These are phyloP conservation scores for Saccharomyces hybrid DNA, from an alignment of 1,139 yeast genomes.

Conservation along the genomic window DNA sequence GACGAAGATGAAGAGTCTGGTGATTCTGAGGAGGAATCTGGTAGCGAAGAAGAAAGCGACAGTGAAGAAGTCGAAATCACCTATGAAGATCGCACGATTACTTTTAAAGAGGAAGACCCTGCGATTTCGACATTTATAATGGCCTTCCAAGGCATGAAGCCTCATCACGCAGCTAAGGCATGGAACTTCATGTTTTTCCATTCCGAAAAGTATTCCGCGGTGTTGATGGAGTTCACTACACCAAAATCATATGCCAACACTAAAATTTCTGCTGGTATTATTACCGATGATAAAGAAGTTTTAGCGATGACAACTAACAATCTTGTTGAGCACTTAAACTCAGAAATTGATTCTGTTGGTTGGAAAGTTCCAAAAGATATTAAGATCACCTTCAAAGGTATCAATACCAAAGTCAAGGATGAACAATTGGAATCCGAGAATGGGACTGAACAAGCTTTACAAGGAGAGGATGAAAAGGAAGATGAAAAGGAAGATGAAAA, in stretches of 20 bases:
- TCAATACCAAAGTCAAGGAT: constrained; percentile 36
- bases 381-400: constrained; percentile 50
- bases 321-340: constrained; percentile 52
- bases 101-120: constrained; percentile 27
- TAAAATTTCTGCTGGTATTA: constrained; percentile 71
- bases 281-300: constrained; percentile 57
- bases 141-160: constrained; percentile 99
- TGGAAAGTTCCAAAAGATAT: constrained; percentile 83
- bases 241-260: constrained; percentile 84
- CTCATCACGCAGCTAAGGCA: constrained; percentile 94
- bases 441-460: neutral
- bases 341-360: constrained; percentile 68
- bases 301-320: constrained; percentile 62
- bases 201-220: constrained; percentile 62
- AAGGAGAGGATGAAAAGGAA: constrained; percentile 21
- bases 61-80: constrained; percentile 12
- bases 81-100: constrained; percentile 18
- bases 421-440: constrained; percentile 33
- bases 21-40: constrained; percentile 16
- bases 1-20: constrained; percentile 11
- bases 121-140: constrained; percentile 80
- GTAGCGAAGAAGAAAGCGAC: constrained; percentile 9
- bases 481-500: constrained; percentile 30
- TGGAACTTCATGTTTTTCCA: constrained; percentile 95
- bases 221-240: constrained; percentile 92